These are phyloP conservation scores for Pythium aquatile DNA, from an alignment of 352 stramenopile genomes.

Conservation along the genomic window DNA sequence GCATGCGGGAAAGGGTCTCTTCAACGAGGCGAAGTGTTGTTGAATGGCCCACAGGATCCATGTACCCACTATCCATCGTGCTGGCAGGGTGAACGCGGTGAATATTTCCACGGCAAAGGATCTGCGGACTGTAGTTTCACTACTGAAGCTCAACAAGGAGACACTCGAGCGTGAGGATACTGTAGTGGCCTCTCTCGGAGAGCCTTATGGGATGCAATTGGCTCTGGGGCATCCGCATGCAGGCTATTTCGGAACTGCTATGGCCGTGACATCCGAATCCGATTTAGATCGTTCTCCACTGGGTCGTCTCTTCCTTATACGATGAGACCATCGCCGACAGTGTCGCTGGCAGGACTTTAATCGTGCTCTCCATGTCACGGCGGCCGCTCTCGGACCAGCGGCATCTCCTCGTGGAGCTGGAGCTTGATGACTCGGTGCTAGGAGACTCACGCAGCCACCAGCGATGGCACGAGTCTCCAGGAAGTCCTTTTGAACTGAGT, in stretches of 20 bases:
- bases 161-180: too few relatives aligned
- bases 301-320: background rate
- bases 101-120: slow-evolving; percentile 3
- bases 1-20: background rate
- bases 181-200: background rate
- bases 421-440: slow-evolving; percentile 45
- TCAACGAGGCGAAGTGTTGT: background rate
- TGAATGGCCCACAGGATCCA: background rate
- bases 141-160: too few relatives aligned
- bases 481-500: background rate
- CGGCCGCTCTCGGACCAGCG: slow-evolving; percentile 25
- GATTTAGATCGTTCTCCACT: background rate
- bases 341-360: background rate
- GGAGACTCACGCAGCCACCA: background rate
- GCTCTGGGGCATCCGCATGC: background rate
- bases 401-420: slow-evolving; percentile 58
- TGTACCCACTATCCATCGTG: too few relatives aligned
- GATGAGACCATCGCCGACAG: background rate
- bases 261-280: background rate
- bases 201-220: background rate
- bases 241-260: background rate
- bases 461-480: background rate
- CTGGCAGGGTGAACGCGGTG: background rate
- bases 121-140: too few relatives aligned
- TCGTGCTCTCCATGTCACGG: slow-evolving; percentile 14